A percentile compares a stretch with the other conserved stretches of the same genome.
phyloP scores from a whole-genome alignment of 768 basidiomycete species.

The Zangia roseola region DNA sequence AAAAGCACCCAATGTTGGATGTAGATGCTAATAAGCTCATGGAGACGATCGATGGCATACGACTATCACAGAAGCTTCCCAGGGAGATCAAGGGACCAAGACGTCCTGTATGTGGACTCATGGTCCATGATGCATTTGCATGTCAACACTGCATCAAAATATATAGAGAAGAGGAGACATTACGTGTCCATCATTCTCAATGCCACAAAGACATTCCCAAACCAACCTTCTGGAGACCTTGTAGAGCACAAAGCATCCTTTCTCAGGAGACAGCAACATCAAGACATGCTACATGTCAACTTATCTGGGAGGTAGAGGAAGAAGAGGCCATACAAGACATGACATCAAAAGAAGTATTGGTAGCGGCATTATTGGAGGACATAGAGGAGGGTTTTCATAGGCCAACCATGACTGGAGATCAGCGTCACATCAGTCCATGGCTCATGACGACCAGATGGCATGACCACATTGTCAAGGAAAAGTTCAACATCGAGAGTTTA shows the following conservation, averaged over 20 bases:
- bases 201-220: not conserved
- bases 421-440: constrained; percentile 4
- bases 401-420: not conserved
- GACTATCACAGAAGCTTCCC: not conserved
- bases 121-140: not conserved
- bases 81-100: not conserved
- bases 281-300: no score
- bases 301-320: not conserved
- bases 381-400: not conserved
- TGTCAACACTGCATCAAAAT: not conserved
- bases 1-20: not conserved
- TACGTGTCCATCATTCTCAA: not conserved
- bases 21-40: not conserved
- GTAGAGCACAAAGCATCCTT: not conserved
- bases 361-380: not conserved
- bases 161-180: not conserved
- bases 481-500: not conserved
- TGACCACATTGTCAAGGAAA: not conserved
- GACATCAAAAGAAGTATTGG: not conserved
- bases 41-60: not conserved
- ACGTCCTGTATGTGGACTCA: not conserved
- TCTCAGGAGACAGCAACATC: no score
- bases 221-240: not conserved
- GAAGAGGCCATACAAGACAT: no score
- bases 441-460: constrained; percentile 5